Conservation (phyloP, 2,329 filamentous ascomycete species). For the Lasiodiplodia sp. region DNA sequence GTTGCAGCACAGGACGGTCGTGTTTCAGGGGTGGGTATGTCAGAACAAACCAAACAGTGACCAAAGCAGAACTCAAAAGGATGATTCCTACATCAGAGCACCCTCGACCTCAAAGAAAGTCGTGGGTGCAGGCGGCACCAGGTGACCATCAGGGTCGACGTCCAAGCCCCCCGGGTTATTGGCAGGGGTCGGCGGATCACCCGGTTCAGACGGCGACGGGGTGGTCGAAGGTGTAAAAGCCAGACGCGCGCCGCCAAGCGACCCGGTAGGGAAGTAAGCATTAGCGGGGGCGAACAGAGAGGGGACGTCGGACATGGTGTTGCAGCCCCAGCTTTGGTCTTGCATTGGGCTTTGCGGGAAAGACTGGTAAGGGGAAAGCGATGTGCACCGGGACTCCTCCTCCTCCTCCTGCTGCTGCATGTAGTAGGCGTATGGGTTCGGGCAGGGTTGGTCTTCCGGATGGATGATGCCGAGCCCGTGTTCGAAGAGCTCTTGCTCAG, state of each 20-base stretch:
- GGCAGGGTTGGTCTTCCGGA: conserved; percentile 1
- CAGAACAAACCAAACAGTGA: neutral
- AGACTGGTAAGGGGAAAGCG: conserved; percentile 2
- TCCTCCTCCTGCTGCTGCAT: neutral
- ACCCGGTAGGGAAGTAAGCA: neutral
- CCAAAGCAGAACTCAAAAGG: neutral
- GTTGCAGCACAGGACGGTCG: neutral
- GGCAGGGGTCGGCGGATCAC: neutral
- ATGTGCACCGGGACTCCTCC: neutral
- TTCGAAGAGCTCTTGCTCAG: conserved; percentile 2
- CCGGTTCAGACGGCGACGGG: conserved; percentile 8
- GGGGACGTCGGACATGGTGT: conserved; percentile 2
- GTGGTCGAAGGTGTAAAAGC: neutral
- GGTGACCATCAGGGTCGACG: conserved; percentile 9
- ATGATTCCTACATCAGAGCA: neutral
- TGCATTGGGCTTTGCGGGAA: conserved; percentile 13
- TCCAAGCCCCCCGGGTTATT: conserved; percentile 13
- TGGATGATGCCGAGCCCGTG: neutral
- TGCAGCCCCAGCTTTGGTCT: conserved; percentile 8
- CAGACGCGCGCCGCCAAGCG: neutral
- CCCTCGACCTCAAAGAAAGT: conserved; percentile 8
- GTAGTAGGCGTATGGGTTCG: neutral
- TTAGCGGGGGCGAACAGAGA: neutral
- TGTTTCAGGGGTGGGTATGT: neutral
- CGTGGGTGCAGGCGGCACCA: neutral